Base-by-base conservation (phyloP, 345 rosid species). In the Bruguiera sexangula region DNA sequence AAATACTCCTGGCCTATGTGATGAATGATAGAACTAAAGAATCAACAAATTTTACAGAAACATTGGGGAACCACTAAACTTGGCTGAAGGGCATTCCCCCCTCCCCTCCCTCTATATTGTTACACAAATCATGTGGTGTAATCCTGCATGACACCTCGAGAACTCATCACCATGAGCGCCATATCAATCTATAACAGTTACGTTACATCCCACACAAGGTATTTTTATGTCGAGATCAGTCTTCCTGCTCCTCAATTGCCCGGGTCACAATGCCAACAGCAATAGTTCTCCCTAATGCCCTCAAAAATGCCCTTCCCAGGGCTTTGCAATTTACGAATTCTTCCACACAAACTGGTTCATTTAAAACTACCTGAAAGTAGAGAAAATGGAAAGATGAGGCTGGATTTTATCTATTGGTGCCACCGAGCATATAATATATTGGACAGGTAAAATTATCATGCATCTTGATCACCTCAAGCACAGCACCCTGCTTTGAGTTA, bases 281-380 rank as follows among this genome's bases (percentile, higher is more conserved):
- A 1, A 88, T 74, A 9, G 98, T 92, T 79, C 94, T 87, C n/a
- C 98, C 98, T 31, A 69, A 73, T 30, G 89, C 80, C 84, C 98
- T 82, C 60, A 92, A 81, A 80, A 84, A 92, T 60, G 82, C 96
- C 78, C 98, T 92, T 36, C 98, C 98, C 18, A 95, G 92, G 66
- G 97, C 88, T 84, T 79, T 87, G 73, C 93, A 77, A 69, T 72
- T 91, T 1, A 87, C 82, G 69, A 77, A 95, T 77, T 87, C 91
- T 60, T 82, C 87, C 32, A 84, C 90, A 46, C 97, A 96, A 37
- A 92, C 85, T 13, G 90, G 73, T 65, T 74, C 85, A 1, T 82
- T 79, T 74, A 92, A 75, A 59, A 68, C 64, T 58, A 90, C 91
- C 97, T 92, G 89, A 72, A 82, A 57, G 75, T 43, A 36, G 26